Conservation (phyloP, 768 basidiomycete species). For the Dioszegia aurantiaca region DNA sequence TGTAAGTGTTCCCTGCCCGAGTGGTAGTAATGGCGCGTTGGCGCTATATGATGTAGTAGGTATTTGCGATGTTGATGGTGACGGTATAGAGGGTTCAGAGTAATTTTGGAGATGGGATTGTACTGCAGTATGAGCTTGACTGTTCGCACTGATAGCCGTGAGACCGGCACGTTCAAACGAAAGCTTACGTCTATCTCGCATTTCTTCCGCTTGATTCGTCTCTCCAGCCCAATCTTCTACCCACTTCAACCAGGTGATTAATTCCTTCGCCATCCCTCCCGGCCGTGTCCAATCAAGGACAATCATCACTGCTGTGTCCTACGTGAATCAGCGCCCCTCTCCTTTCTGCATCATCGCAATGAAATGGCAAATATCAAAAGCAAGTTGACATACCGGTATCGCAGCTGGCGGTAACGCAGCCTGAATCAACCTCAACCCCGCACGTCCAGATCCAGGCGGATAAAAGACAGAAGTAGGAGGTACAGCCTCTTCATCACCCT, state of each 20-base stretch:
- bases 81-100: conserved; percentile 66
- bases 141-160: no score
- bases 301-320: conserved; percentile 63
- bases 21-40: conserved; percentile 66
- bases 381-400: conserved; percentile 53
- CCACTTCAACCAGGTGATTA: conserved; percentile 81
- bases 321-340: conserved; percentile 9
- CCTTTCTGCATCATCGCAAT: no score
- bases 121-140: conserved; percentile 57
- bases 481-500: conserved; percentile 89
- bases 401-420: conserved; percentile 68
- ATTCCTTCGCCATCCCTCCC: conserved; percentile 77
- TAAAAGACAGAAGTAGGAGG: conserved; percentile 86
- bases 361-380: no score
- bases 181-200: conserved; percentile 73
- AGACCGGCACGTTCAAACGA: neutral
- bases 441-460: conserved; percentile 63
- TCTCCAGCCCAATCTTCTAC: conserved; percentile 75
- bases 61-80: conserved; percentile 54
- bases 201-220: conserved; percentile 61
- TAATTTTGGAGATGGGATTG: conserved; percentile 88
- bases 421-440: conserved; percentile 63
- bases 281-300: conserved; percentile 93
- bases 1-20: conserved; percentile 79
- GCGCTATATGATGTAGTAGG: conserved; percentile 13